Evolutionary conservation across 2,329 filamentous ascomycete genomes (phyloP), one percentile per base, ranked within the genome.

Genomic region (Xylaria sp.): DNA sequence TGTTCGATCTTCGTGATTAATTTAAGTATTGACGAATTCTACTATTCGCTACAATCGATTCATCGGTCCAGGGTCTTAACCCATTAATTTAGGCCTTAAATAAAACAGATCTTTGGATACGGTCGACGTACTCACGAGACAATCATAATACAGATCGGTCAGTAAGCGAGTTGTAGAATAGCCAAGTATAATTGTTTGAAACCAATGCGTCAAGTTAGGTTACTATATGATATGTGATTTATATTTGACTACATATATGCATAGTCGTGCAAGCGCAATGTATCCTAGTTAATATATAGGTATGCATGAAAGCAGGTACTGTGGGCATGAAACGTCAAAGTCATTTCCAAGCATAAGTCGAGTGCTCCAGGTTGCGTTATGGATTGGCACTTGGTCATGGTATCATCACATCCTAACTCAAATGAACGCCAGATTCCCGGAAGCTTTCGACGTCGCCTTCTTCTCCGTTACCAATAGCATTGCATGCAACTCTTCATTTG

Each of bases 361-460:
- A 50, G 48, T 34, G 36, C 18, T 1, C 4, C 12, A 45, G 12
- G 32, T 13, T 25, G 41, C 43, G 50, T n/a, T 25, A 28, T 32
- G 23, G 4, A 23, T 30, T 20, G 20, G 7, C n/a, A 52, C 46
- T 45, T 28, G 28, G 25, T 45, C 53, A 46, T 41, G 39, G n/a
- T 43, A 53, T 61, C 52, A 62, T 58, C 50, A 53, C 41, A 58
- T 32, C 39, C 23, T 18, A 45, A 60, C 6, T 43, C 56, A 60
- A 52, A 50, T 8, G 10, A 59, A 65, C 28, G 34, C 61, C 50
- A 60, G 28, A 45, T 65, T 41, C 25, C 43, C 45, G 15, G 1
- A 41, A 45, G n/a, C 10, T 57, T 36, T 34, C 23, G 48, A 39
- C 23, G 20, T 12, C 12, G n/a, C 23, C 36, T 2, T 10, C 10